A percentile compares a stretch with the other conserved stretches of the same genome.
phyloP scores from a whole-genome alignment of 1,284 basidiomycete genomes.

The Boletus smithii region DNA sequence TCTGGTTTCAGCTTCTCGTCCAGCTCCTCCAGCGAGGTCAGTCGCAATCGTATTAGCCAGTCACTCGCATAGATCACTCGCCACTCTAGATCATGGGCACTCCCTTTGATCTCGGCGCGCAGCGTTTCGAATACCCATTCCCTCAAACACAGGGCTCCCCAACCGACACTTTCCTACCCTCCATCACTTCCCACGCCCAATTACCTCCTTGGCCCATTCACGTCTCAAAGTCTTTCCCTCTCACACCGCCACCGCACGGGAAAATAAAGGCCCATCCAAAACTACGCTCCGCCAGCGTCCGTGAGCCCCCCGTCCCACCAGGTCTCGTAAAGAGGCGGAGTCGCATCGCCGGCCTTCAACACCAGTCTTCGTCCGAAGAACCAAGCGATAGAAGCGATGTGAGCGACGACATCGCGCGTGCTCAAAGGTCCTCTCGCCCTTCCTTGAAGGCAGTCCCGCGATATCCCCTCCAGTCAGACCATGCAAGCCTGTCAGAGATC shows the following conservation, averaged over 20 bases:
- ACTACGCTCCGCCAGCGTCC: constrained; percentile 24
- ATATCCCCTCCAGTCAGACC: not conserved
- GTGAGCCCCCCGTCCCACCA: constrained; percentile 32
- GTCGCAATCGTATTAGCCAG: constrained; percentile 10
- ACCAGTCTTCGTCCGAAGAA: constrained; percentile 30
- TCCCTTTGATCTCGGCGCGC: constrained; percentile 34
- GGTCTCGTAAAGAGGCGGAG: constrained; percentile 30
- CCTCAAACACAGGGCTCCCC: constrained; percentile 31
- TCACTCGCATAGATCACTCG: constrained; percentile 16
- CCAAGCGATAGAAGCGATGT: constrained; percentile 30
- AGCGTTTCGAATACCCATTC: constrained; percentile 34
- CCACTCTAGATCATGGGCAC: constrained; percentile 32
- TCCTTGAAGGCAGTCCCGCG: not conserved
- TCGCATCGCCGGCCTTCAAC: constrained; percentile 23
- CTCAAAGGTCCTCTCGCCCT: not conserved
- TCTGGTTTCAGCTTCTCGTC: constrained; percentile 33
- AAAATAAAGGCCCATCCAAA: constrained; percentile 30
- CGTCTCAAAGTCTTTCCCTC: constrained; percentile 31
- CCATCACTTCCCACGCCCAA: constrained; percentile 27
- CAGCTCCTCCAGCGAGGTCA: constrained; percentile 32
- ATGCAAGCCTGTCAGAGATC: no score
- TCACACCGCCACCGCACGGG: constrained; percentile 27
- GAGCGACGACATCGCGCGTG: constrained; percentile 16
- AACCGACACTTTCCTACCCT: constrained; percentile 25
- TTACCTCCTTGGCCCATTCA: constrained; percentile 29